phyloP scores from a whole-genome alignment of 164 flowering plant species.

The Piper betle region DNA sequence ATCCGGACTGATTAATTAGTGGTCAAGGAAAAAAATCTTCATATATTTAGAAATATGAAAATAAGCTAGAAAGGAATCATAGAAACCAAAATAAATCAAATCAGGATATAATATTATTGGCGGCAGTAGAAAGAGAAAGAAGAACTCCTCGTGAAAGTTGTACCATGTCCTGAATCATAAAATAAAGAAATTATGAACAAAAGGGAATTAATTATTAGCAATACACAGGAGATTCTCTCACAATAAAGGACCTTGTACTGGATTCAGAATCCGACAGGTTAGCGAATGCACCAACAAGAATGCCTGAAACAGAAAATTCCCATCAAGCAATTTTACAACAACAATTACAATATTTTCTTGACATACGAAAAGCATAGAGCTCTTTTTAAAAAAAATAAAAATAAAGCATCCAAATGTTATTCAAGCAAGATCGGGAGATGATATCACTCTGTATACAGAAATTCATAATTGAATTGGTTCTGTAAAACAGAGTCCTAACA shows the following conservation, averaged over 20 bases:
- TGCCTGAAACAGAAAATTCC: slow-evolving; percentile 30
- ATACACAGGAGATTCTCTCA: not conserved
- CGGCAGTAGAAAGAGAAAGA: slow-evolving; percentile 84
- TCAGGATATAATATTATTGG: slow-evolving; percentile 98
- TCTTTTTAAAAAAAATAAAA: no score
- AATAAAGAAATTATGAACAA: slow-evolving; percentile 1
- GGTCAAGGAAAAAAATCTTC: slow-evolving; percentile 46
- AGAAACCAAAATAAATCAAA: not conserved
- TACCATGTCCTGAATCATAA: slow-evolving; percentile 71
- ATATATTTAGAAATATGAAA: not conserved
- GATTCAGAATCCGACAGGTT: slow-evolving; percentile 82
- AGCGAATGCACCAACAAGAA: slow-evolving; percentile 90
- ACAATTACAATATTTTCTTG: no score
- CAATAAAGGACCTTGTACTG: slow-evolving; percentile 48
- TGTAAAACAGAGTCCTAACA: no score
- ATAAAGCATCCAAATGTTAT: no score
- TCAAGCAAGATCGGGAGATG: no score
- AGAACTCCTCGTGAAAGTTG: slow-evolving; percentile 96
- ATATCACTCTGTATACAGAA: no score
- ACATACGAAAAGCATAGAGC: no score
- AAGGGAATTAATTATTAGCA: not conserved
- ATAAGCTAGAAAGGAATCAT: not conserved
- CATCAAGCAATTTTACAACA: not conserved
- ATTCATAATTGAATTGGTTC: no score
- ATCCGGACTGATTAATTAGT: slow-evolving; percentile 76